Evolutionary conservation across 805 yeast genomes (phyloP).

Genomic region (Candida namnaoensis): DNA sequence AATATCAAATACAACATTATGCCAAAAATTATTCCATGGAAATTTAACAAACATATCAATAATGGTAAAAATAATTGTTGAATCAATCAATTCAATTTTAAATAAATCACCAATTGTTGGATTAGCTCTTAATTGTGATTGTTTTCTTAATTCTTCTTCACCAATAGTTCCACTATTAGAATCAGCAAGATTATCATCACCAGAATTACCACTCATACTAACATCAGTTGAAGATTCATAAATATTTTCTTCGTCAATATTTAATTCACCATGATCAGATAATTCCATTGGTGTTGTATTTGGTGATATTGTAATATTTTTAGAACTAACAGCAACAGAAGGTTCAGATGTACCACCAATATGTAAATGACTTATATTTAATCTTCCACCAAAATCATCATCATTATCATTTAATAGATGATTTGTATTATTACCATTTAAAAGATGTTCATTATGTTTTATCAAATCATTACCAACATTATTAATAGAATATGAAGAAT

Average conservation of each 20-base stretch:
- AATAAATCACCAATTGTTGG: slow-evolving; percentile 67
- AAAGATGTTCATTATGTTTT: no score
- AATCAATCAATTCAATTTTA: slow-evolving; percentile 61
- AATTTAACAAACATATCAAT: slow-evolving; percentile 61
- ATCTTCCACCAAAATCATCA: background rate
- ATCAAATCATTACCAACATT: background rate
- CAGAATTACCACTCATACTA: slow-evolving; percentile 19
- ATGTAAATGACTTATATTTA: slow-evolving; percentile 13
- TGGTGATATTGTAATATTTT: slow-evolving; percentile 17
- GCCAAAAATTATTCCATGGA: slow-evolving; percentile 82
- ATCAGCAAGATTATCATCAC: slow-evolving; percentile 12
- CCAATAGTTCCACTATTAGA: slow-evolving; percentile 2
- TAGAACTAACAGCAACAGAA: slow-evolving; percentile 17
- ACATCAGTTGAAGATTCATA: slow-evolving; percentile 1
- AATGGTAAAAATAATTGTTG: slow-evolving; percentile 48
- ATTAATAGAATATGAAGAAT: slow-evolving; percentile 1
- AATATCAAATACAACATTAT: slow-evolving; percentile 78
- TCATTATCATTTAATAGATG: background rate
- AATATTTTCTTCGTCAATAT: slow-evolving; percentile 6
- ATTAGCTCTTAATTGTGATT: slow-evolving; percentile 30
- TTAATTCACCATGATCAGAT: slow-evolving; percentile 5
- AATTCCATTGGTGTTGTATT: slow-evolving; percentile 7
- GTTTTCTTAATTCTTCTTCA: background rate
- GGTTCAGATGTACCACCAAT: slow-evolving; percentile 20
- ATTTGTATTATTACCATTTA: no score